Evolutionary conservation across 1,139 yeast genomes (phyloP).

Genomic region (Diutina pseudorugosa): DNA sequence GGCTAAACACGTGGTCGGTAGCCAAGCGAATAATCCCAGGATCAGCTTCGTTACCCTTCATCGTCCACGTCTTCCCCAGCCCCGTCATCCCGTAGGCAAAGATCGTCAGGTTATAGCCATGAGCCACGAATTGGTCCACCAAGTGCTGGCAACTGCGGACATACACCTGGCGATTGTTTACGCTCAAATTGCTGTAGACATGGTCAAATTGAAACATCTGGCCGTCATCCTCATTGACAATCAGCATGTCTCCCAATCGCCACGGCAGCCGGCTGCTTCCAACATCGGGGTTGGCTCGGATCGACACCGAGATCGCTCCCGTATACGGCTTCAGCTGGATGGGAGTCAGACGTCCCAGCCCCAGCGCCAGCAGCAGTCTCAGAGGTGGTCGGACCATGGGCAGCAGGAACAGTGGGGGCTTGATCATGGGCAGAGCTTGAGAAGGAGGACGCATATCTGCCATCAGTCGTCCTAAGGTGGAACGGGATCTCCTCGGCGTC

Average conservation of each 20-base stretch:
- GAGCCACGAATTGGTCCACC: slow-evolving; percentile 48
- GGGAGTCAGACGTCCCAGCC: background rate
- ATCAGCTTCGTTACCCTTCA: slow-evolving; percentile 63
- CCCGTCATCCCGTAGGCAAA: slow-evolving; percentile 97
- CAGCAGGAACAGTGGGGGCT: background rate
- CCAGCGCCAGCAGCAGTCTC: background rate
- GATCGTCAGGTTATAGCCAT: slow-evolving; percentile 80
- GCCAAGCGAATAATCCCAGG: slow-evolving; percentile 76
- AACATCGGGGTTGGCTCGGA: background rate
- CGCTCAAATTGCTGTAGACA: slow-evolving; percentile 44
- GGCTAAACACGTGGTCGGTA: slow-evolving; percentile 50
- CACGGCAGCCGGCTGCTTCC: background rate
- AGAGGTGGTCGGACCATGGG: background rate
- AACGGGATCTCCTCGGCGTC: background rate
- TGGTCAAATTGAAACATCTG: slow-evolving; percentile 59
- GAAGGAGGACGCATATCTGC: background rate
- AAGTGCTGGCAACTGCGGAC: slow-evolving; percentile 46
- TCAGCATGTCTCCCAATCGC: slow-evolving; percentile 17
- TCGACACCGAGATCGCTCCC: background rate
- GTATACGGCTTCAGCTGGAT: background rate
- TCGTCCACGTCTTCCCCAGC: slow-evolving; percentile 85
- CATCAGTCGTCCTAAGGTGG: background rate
- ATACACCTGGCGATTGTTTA: slow-evolving; percentile 51
- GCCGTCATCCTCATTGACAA: slow-evolving; percentile 39
- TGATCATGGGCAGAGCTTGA: background rate